These are phyloP conservation scores for Fusarium annulatum DNA, from an alignment of 2,329 filamentous ascomycete genomes.

Conservation along the genomic window DNA sequence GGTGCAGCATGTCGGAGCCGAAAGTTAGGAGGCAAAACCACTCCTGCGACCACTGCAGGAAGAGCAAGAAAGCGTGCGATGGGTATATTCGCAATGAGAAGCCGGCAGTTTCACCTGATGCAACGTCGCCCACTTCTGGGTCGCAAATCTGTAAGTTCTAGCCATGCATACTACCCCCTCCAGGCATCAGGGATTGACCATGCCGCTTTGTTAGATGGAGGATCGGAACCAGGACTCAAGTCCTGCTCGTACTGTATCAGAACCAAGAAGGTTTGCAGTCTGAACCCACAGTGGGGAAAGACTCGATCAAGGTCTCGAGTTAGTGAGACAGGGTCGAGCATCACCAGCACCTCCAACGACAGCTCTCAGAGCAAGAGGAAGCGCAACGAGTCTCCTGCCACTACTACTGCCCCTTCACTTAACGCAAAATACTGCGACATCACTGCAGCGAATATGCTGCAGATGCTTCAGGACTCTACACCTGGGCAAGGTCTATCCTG, in stretches of 20 bases:
- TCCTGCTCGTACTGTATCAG: not conserved
- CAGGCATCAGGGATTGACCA: rapidly evolving
- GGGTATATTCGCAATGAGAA: not conserved
- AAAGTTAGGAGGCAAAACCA: not conserved
- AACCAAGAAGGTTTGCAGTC: not conserved
- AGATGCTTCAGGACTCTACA: not conserved
- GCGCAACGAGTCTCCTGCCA: not conserved
- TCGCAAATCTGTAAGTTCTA: not conserved
- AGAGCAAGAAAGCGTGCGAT: not conserved
- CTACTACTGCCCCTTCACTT: not conserved
- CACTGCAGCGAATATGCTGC: not conserved
- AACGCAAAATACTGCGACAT: not conserved
- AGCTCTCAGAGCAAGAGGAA: not conserved
- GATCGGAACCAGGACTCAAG: not conserved
- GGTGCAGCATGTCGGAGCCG: not conserved
- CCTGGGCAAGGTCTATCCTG: not conserved
- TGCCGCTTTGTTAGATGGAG: not conserved
- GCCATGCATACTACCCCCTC: not conserved
- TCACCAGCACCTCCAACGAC: not conserved
- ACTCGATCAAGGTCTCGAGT: not conserved
- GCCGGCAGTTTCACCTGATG: not conserved
- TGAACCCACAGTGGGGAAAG: not conserved
- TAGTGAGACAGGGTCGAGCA: not conserved
- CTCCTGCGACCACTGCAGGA: not conserved
- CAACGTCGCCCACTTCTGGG: not conserved